Evolutionary conservation across 164 flowering plant genomes (phyloP), one percentile per base, ranked within the genome.

Genomic region (Magnolia kwangsiensis): DNA sequence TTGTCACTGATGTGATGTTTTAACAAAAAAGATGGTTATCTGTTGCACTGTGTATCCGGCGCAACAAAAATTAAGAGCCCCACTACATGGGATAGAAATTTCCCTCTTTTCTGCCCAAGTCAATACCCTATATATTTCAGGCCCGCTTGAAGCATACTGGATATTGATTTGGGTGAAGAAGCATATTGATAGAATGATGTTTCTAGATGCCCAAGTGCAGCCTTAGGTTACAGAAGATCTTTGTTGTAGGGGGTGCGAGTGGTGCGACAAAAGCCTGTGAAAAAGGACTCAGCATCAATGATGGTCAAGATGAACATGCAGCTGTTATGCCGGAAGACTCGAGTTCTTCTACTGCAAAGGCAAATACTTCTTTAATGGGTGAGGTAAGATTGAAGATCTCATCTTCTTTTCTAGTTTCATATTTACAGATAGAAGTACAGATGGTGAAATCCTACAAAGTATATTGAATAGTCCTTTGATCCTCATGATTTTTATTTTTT

Each of bases 201-300:
- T 37, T 37, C 45, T 37, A 37, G 45, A 37, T 37, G 4, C 7
- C 45, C 45, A 37, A 37, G 13, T 55, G 18, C 61, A 11, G 19
- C 11, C 11, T 67, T 73, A 71, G 58, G 2, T 72, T 72, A 65
- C 51, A 6, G 37, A 64, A 31, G 23, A 11, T 77, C 50, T 55
- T 27, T 69, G 14, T 75, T 69, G 14, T 75, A 77, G 82, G 66
- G 71, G 50, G 72, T 72, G 75, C 59, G 78, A 76, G 72, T 75
- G 75, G 72, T 20, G 31, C 75, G 8, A 61, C 78, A 59, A 82
- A 82, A 69, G 68, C 76, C 70, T 67, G 37, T 73, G 66, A 45
- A 20, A 74, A 80, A 70, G 72, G 78, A 37, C 37, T n/a, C 16
- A 61, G 18, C 65, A 19, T 61, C 59, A 78, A 74, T 59, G 71